Evolutionary conservation across 164 flowering plant species (phyloP), one percentile per base, ranked within the genome.

Genomic region (Annona cherimola): DNA sequence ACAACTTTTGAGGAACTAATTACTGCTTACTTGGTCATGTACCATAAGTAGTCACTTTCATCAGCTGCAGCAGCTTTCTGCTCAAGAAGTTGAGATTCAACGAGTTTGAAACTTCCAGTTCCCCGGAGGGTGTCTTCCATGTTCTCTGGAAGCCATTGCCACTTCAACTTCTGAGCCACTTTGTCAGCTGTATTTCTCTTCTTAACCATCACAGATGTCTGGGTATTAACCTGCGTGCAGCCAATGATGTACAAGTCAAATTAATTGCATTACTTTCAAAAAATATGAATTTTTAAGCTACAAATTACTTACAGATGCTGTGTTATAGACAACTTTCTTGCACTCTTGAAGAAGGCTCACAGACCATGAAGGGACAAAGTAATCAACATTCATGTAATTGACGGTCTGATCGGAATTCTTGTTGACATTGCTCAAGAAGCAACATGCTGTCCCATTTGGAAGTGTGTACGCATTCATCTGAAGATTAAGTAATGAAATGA

Each of bases 41-140:
- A 92, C 93, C 93, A 92, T 11, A 91, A 66, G 71, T 93, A 93
- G 57, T 93, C 97, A 78, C 87, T 86, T 1, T 54, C 46, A 72
- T 90, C 97, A 46, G 67, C 74, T 2, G 81, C 46, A 0, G 71
- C 70, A 1, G 61, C 73, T 72, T 87, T 89, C 39, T 93, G 94
- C 39, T 93, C 98, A n/a, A 88, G 1, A 7, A 93, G 77, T 8
- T 39, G 4, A 3, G 19, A 71, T 0, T 77, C 74, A 11, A 16
- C 14, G 14, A 50, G 14, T n/a, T 74, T 3, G 26, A 75, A 26
- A 0, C 76, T 3, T 6, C 84, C 91, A 19, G 75, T 79, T 3
- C 87, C 91, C 1, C 6, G 67, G 0, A 73, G 7, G 6, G 76
- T 54, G 19, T 76, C 76, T 0, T 62, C 67, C 6, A 71, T 59